Conservation (phyloP, 345 rosid species). For the Toxicodendron radicans region DNA sequence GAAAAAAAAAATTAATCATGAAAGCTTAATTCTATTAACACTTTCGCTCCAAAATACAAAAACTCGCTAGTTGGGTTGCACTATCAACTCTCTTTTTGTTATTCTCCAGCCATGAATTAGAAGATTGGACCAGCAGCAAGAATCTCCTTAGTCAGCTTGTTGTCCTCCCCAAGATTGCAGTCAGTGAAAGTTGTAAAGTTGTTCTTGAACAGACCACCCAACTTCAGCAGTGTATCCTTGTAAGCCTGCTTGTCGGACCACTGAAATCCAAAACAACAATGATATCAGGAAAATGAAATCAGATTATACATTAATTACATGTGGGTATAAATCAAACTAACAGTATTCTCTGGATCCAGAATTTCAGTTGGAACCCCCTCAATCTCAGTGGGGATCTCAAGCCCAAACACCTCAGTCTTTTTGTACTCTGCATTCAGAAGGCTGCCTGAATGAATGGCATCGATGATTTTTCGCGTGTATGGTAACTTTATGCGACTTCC, state of each 20-base stretch:
- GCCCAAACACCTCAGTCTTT: conserved; percentile 81
- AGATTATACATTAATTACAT: too few species aligned
- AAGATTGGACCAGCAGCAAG: conserved; percentile 83
- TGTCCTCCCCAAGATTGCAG: conserved; percentile 76
- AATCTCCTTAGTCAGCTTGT: conserved; percentile 75
- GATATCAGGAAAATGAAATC: background rate
- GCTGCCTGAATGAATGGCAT: too few species aligned
- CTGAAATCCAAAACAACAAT: conserved; percentile 34
- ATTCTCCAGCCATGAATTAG: conserved; percentile 22
- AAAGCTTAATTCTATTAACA: too few species aligned
- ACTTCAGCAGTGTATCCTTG: conserved; percentile 71
- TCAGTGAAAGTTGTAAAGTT: conserved; percentile 76
- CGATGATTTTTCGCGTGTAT: conserved; percentile 87
- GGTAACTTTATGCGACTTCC: conserved; percentile 84
- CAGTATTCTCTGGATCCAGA: conserved; percentile 76
- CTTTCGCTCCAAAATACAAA: too few species aligned
- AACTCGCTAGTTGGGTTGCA: too few species aligned
- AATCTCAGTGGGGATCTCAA: conserved; percentile 70
- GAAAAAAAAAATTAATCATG: too few species aligned
- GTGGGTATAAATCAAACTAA: conserved; percentile 30
- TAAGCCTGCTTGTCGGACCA: conserved; percentile 86
- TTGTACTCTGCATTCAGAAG: too few species aligned
- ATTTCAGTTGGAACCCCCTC: conserved; percentile 89
- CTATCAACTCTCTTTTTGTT: background rate
- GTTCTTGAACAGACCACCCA: conserved; percentile 81